phyloP scores from a whole-genome alignment of 305 asterid genomes.

The Caryopteris hybrid region DNA sequence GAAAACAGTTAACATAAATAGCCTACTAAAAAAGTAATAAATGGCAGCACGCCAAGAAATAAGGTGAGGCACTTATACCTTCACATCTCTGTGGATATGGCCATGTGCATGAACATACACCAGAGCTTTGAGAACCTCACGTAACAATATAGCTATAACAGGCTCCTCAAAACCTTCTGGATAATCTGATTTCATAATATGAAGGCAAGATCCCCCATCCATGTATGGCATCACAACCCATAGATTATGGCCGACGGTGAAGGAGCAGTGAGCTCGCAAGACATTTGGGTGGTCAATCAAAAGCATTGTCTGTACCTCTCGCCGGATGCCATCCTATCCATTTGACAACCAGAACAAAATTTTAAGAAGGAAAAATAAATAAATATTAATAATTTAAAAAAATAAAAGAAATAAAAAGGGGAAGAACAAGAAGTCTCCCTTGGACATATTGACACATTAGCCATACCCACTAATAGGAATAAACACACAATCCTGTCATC shows the following conservation, averaged over 20 bases:
- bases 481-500: neutral
- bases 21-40: neutral
- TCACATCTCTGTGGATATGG: constrained; percentile 97
- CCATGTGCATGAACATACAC: constrained; percentile 97
- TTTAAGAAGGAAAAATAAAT: neutral
- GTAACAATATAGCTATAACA: constrained; percentile 79
- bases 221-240: constrained; percentile 99
- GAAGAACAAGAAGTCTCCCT: constrained; percentile 5
- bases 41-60: neutral
- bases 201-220: constrained; percentile 97
- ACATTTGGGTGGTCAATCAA: constrained; percentile 91
- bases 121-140: constrained; percentile 95
- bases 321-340: constrained; percentile 88
- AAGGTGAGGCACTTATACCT: constrained; percentile 45
- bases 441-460: constrained; percentile 14
- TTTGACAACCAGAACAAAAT: constrained; percentile 19
- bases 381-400: neutral
- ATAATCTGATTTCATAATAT: constrained; percentile 85
- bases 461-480: neutral
- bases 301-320: constrained; percentile 92
- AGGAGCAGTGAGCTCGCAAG: constrained; percentile 88
- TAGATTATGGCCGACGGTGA: constrained; percentile 79
- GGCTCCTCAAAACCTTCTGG: constrained; percentile 99
- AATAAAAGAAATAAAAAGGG: neutral
- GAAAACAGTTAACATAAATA: neutral